A percentile compares a stretch with the other conserved stretches of the same genome.
These are phyloP conservation scores for Papilionanthe hybrid DNA, from an alignment of 116 monocot genomes.

Conservation along the genomic window DNA sequence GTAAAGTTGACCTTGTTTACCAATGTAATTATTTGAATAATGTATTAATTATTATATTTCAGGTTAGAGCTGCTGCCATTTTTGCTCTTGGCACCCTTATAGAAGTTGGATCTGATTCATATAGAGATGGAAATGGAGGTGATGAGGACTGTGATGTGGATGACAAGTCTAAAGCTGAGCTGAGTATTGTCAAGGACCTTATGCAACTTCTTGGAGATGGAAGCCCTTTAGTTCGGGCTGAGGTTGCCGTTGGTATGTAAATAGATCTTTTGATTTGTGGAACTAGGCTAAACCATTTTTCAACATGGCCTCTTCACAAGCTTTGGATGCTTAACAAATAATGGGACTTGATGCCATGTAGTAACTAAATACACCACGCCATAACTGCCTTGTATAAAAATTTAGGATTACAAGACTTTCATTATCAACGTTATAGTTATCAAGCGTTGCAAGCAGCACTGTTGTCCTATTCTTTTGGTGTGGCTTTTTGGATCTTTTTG, in stretches of 20 bases:
- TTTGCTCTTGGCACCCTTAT: slow-evolving; percentile 89
- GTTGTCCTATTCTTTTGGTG: not conserved
- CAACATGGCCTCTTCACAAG: not conserved
- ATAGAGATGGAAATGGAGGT: slow-evolving; percentile 46
- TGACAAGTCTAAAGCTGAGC: slow-evolving; percentile 75
- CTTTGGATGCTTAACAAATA: not conserved
- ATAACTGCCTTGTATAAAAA: not conserved
- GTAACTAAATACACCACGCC: not conserved
- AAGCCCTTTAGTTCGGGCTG: slow-evolving; percentile 89
- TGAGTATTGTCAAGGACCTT: slow-evolving; percentile 59
- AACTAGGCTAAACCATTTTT: not conserved
- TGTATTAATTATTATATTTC: slow-evolving; percentile 10
- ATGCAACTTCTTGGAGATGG: slow-evolving; percentile 72
- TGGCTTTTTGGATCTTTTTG: not conserved
- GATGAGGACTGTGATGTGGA: slow-evolving; percentile 87
- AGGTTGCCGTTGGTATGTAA: slow-evolving; percentile 84
- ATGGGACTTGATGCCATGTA: not conserved
- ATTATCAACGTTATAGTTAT: not conserved
- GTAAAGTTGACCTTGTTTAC: not conserved
- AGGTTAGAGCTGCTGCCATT: slow-evolving; percentile 95
- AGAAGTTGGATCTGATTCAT: slow-evolving; percentile 53
- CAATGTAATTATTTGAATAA: slow-evolving; percentile 3
- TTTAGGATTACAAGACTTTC: not conserved
- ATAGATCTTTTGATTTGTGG: not conserved
- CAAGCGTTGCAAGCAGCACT: not conserved